Base-by-base conservation (phyloP, 495 filamentous ascomycete genomes). In the Poronia punctata region DNA sequence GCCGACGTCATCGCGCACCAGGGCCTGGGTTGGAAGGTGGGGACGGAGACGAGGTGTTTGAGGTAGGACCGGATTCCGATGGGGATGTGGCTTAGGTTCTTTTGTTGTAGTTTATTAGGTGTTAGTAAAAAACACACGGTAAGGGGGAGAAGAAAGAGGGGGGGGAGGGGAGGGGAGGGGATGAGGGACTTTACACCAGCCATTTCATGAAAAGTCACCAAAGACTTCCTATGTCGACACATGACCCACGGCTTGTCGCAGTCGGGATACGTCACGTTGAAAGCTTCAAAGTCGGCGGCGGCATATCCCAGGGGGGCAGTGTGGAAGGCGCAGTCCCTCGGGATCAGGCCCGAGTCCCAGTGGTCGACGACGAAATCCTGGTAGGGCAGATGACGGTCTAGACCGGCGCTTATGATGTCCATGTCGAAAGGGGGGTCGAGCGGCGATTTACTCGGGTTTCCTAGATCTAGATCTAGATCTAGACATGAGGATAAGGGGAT, bases 171-270 rank as follows among this genome's bases (percentile, higher is more conserved):
- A n/a, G n/a, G n/a, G n/a, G n/a, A n/a, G n/a, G n/a, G n/a, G n/a
- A n/a, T n/a, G n/a, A n/a, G n/a, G n/a, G n/a, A 26, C 8, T 40
- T 43, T 25, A 49, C 46, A 0, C 19, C 24, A 11, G 35, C 34
- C 23, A 55, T 48, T 10, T 54, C 53, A 15, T 51, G 36, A 7
- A 50, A 52, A 15, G 42, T 27, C 7, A 43, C 40, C 17, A 51
- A 36, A 14, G 41, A 35, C 21, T 52, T 25, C 31, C 51, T 59
- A 38, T 60, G 52, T 9, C 53, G 50, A 30, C 59, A 64, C 31
- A 64, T 53, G 7, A 53, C 40, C 61, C 61, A 62, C 27, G 61
- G 40, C 22, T 48, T 32, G 12, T 15, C 29, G 35, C 60, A 61
- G 34, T 62, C 59, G 21, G 49, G 29, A 37, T 64, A 64, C 22